Conservation (phyloP, 2,329 filamentous ascomycete genomes). For the Hymenoscyphus albidus region DNA sequence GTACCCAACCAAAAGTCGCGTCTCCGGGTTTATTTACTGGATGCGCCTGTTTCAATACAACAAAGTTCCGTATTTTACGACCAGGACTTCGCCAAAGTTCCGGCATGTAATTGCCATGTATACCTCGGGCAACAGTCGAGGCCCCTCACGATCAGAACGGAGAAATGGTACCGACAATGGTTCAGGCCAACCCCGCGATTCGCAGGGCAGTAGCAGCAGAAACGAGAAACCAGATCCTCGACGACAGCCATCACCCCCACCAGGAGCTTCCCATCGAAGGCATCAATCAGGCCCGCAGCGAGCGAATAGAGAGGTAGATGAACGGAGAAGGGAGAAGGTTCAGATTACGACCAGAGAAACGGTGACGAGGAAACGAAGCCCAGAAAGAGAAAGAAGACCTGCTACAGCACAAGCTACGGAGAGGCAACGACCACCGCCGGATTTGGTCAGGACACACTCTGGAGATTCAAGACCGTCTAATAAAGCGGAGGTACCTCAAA, state of each 20-base stretch:
- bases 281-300: conserved; percentile 53
- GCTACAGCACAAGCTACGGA: conserved; percentile 22
- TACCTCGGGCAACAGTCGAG: conserved; percentile 33
- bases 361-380: conserved; percentile 56
- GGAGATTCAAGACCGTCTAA: conserved; percentile 35
- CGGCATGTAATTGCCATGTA: conserved; percentile 33
- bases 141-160: conserved; percentile 32
- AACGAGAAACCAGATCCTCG: conserved; percentile 29
- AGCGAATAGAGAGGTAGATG: conserved; percentile 42
- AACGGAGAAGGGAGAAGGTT: conserved; percentile 52
- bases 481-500: conserved; percentile 46
- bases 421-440: conserved; percentile 23
- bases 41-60: neutral
- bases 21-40: conserved; percentile 7
- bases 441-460: conserved; percentile 26
- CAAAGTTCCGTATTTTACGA: neutral
- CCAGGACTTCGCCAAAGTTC: neutral
- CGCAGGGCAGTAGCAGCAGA: conserved; percentile 24
- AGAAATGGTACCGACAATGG: conserved; percentile 31
- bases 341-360: conserved; percentile 61
- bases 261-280: conserved; percentile 48
- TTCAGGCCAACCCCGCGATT: conserved; percentile 30
- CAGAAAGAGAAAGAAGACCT: conserved; percentile 43
- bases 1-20: conserved; percentile 10
- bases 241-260: conserved; percentile 26